These are phyloP conservation scores for Hyphopichia fennica DNA, from an alignment of 1,139 yeast genomes.

Conservation along the genomic window DNA sequence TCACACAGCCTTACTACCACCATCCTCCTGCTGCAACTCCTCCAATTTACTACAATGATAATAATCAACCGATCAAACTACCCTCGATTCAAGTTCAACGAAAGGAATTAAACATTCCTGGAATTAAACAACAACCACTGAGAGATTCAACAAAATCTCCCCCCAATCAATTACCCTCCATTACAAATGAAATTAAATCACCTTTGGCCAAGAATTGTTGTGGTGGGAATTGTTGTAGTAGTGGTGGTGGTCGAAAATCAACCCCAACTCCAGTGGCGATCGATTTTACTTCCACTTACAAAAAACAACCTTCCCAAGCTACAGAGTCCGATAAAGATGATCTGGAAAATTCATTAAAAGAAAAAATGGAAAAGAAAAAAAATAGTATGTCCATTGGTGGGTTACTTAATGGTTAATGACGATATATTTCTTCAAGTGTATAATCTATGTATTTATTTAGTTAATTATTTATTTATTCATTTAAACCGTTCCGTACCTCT, in stretches of 20 bases:
- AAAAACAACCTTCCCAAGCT: not conserved
- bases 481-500: not conserved
- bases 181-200: not conserved
- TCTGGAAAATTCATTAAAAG: not conserved
- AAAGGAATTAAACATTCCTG: not conserved
- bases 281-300: slow-evolving; percentile 11
- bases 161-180: not conserved
- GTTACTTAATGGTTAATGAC: slow-evolving; percentile 24
- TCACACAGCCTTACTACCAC: no score
- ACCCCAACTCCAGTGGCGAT: slow-evolving; percentile 11
- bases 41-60: not conserved
- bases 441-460: not conserved
- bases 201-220: not conserved
- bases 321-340: not conserved
- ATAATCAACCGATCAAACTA: not conserved
- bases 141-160: not conserved
- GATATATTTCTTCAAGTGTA: not conserved
- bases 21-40: not conserved
- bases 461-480: not conserved
- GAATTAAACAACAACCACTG: not conserved
- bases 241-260: slow-evolving; percentile 2
- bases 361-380: not conserved
- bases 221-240: slow-evolving; percentile 2
- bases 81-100: not conserved
- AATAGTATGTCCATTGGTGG: slow-evolving; percentile 35